phyloP scores from a whole-genome alignment of 1,284 basidiomycete species.

The Marasmius oreades region DNA sequence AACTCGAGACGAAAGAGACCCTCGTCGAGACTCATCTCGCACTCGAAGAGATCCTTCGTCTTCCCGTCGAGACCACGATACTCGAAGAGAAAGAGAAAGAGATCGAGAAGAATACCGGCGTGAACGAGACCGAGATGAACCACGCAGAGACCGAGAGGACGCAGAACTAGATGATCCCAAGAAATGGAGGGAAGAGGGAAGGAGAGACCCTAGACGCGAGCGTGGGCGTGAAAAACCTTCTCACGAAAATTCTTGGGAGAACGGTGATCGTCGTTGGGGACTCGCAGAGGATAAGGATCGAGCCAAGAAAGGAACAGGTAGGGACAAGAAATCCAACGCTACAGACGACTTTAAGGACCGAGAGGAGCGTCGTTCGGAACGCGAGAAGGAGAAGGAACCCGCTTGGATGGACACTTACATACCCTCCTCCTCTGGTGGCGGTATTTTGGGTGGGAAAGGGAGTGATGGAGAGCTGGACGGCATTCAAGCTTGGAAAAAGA shows the following conservation, averaged over 20 bases:
- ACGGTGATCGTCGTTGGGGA: conserved; percentile 51
- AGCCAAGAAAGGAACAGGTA: conserved; percentile 51
- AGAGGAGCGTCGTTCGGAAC: conserved; percentile 47
- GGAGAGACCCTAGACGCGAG: conserved; percentile 62
- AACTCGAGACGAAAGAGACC: conserved; percentile 50
- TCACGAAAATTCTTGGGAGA: conserved; percentile 39
- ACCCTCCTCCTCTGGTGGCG: conserved; percentile 50
- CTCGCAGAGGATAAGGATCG: conserved; percentile 64
- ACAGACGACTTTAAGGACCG: conserved; percentile 54
- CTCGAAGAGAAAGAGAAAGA: conserved; percentile 21
- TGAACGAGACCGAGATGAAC: conserved; percentile 37
- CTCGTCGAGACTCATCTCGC: conserved; percentile 56
- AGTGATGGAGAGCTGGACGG: conserved; percentile 72
- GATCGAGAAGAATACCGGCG: conserved; percentile 35
- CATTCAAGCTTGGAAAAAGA: conserved; percentile 89
- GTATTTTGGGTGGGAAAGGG: conserved; percentile 60
- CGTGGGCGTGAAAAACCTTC: conserved; percentile 34
- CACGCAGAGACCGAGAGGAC: conserved; percentile 42
- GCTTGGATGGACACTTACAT: conserved; percentile 93
- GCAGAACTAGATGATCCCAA: conserved; percentile 46
- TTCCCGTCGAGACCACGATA: conserved; percentile 40
- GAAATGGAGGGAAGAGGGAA: conserved; percentile 73
- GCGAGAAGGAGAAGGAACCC: conserved; percentile 77
- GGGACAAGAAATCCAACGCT: conserved; percentile 49
- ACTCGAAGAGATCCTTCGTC: conserved; percentile 53